Evolutionary conservation across 148 eudicot genomes (phyloP), one percentile per base, ranked within the genome.

Genomic region (Tetragonia tetragonoides): DNA sequence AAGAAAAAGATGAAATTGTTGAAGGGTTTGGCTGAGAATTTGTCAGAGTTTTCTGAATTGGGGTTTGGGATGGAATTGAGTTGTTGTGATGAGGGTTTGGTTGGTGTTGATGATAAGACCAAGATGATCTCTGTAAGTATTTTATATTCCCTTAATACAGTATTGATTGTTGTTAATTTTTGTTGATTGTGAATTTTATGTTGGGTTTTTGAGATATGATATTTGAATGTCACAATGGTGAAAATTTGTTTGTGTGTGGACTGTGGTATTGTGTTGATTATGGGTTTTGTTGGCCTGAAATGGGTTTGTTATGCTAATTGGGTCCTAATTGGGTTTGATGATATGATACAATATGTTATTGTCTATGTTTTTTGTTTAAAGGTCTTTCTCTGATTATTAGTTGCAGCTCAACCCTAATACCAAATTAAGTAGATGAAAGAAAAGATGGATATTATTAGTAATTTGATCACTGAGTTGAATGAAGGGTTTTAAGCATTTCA

Each of bases 1-100:
- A 88, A 90, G 85, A 89, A 89, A 76, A 91, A 79, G 80, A 57
- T 74, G 78, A 87, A 91, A 66, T 67, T 91, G 81, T 67, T 89
- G 53, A 85, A 87, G 81, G 81, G 89, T 73, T 79, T 91, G 75
- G 69, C 78, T 2, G 82, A 79, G 73, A 84, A 89, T 79, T 79
- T 87, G 81, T 72, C 79, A 40, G 66, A 68, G 66, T 86, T 89
- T 41, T 84, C 90, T 14, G 86, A 81, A 10, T 76, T 89, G 64
- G 86, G 85, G 7, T 89, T 82, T 60, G 86, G 90, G 46, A 74
- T 85, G 84, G 78, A 74, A 18, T 66, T 75, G 73, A 79, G 80
- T 70, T 56, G 81, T 70, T 56, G 60, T 72, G 70, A 78, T 23
- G 28, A 54, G 59, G 51, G 75, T 78, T 61, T 71, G 37, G 51